Conservation (phyloP, 2,329 filamentous ascomycete species). For the Trichoderma atroviride region DNA sequence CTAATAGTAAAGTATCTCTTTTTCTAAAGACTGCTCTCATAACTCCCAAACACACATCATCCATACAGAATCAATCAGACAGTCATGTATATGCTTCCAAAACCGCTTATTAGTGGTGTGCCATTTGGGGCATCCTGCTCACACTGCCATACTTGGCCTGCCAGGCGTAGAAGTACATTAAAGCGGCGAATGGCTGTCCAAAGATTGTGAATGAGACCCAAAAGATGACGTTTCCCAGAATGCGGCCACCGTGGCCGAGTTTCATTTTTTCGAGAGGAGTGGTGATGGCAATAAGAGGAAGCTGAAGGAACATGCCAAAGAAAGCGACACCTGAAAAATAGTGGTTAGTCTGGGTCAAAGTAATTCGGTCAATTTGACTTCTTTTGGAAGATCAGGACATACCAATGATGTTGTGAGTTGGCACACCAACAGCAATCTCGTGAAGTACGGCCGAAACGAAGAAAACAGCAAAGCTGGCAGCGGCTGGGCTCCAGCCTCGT, state of each 20-base stretch:
- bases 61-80: not conserved
- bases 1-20: not conserved
- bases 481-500: conserved; percentile 71
- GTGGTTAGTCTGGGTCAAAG: conserved; percentile 22
- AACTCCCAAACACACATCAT: not conserved
- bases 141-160: conserved; percentile 95
- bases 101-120: not conserved
- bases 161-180: conserved; percentile 98
- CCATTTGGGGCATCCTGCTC: conserved; percentile 44
- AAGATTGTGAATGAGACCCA: conserved; percentile 97
- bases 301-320: conserved; percentile 87
- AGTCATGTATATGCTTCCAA: not conserved
- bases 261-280: conserved; percentile 77
- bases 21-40: not conserved
- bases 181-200: conserved; percentile 87
- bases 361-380: too few relatives aligned
- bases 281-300: conserved; percentile 84
- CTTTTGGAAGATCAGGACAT: conserved; percentile 35
- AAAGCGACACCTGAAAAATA: conserved; percentile 76
- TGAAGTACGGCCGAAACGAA: conserved; percentile 85
- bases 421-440: conserved; percentile 88
- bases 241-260: conserved; percentile 67
- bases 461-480: conserved; percentile 82
- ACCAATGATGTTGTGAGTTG: conserved; percentile 92
- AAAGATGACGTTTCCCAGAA: conserved; percentile 91